Evolutionary conservation across 176 grass and related monocot genomes (phyloP), one percentile per base, ranked within the genome.

Genomic region (Stipa capillata): DNA sequence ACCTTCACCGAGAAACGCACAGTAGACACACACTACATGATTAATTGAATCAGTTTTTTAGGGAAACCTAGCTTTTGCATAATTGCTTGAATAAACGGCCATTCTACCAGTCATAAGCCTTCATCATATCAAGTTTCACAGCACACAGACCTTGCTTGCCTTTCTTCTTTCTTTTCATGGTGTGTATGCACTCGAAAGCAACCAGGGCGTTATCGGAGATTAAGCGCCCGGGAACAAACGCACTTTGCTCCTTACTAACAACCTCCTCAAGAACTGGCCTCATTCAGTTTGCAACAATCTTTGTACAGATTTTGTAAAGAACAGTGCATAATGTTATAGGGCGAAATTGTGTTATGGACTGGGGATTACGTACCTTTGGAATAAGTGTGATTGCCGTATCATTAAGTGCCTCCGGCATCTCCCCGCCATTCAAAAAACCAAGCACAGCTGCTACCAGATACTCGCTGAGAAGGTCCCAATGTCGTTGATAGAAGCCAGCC

Each of bases 391-490:
- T 0, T 34, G 1, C 14, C 0, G 72, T 74, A 7, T 40, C 1
- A 10, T 75, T 75, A 0, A 57, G 5, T 0, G 2, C 51, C 11
- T 56, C 34, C 0, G 3, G 20, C 7, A 28, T 39, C 11, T 74
- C 72, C 0, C 34, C 72, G 1, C 72, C 72, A 18, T 56, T 74
- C 11, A 57, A 14, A 5, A 74, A 57, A 27, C 12, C 34, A 1
- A 56, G 2, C 0, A 74, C 34, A 2, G 52, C 51, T 3, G 4
- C 0, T 0, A 4, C 13, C 0, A 70, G 13, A 10, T 16, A 0
- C 0, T 0, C 1, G 2, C 16, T 7, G 0, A 57, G 2, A 17
- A 52, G 0, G 0, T 36, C 2, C 11, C 69, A 53, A 2, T 53
- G 16, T 1, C 3, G 0, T 1, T 73, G 31, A 5, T 13, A 73